phyloP scores from a whole-genome alignment of 768 basidiomycete species.

The Tulasnella sp. region DNA sequence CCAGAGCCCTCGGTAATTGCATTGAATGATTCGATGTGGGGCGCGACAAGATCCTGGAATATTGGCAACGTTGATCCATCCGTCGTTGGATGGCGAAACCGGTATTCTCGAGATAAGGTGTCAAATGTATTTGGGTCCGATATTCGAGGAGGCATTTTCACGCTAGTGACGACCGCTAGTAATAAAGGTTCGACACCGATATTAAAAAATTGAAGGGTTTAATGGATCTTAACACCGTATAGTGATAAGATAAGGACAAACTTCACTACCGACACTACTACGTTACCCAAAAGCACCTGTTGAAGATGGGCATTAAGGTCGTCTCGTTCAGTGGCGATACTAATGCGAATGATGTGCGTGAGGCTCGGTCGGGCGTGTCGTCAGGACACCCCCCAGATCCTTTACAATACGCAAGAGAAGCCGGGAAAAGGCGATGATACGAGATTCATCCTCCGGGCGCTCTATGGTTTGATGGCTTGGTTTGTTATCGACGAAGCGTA shows the following conservation, averaged over 20 bases:
- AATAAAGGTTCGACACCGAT: too few species aligned
- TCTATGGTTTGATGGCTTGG: conserved; percentile 64
- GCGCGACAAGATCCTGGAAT: conserved; percentile 84
- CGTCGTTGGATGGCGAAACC: conserved; percentile 65
- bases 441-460: conserved; percentile 41
- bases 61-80: conserved; percentile 61
- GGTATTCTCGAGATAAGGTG: conserved; percentile 67
- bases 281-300: too few species aligned
- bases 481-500: conserved; percentile 98
- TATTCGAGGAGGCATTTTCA: background rate
- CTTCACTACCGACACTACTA: too few species aligned
- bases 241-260: too few species aligned
- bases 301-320: conserved; percentile 54
- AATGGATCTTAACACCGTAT: too few species aligned
- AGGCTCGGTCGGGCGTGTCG: conserved; percentile 36
- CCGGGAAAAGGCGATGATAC: conserved; percentile 52
- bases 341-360: conserved; percentile 28
- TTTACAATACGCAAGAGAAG: conserved; percentile 92
- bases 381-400: conserved; percentile 45
- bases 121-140: conserved; percentile 39
- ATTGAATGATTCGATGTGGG: conserved; percentile 95
- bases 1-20: conserved; percentile 87
- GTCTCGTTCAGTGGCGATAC: conserved; percentile 57
- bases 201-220: too few species aligned
- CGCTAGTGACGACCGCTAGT: too few species aligned